Base-by-base conservation (phyloP, 768 basidiomycete genomes). In the Termitomyces sp. region DNA sequence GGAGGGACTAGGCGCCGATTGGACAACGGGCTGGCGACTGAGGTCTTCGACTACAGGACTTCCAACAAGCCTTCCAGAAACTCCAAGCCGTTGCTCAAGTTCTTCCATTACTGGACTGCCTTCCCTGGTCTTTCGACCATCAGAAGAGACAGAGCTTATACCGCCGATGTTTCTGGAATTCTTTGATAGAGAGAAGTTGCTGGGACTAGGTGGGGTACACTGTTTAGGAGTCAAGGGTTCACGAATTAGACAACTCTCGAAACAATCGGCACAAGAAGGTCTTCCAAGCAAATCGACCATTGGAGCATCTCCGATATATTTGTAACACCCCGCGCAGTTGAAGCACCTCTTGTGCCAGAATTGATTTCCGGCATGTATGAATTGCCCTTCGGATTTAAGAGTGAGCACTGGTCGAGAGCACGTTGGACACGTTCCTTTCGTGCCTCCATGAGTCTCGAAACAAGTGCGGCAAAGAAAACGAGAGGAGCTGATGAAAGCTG, bases 301-400 rank as follows among this genome's bases (percentile, higher is more conserved):
- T 0, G 92, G 92, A 2, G 74, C 74, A 63, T 87, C 81, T 8
- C 89, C 86, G 35, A 93, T 86, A 61, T 86, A 81, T 72, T 83
- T 88, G 69, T 75, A 79, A 68, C 92, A 94, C 5, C 83, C 85
- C 16, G 80, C 77, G 67, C 92, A 94, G 62, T 77, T 78, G 73
- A 93, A 94, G 69, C 92, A 94, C 49, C 75, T 79, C 70, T 87
- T 90, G 67, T 94, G 92, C 91, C 92, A 94, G 63, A 85, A 82
- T 47, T 80, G 80, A 46, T 82, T 84, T 5, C 81, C 80, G 5
- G 83, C 84, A 68, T 92, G 86, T 46, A 94, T 78, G 62, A 88
- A 93, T 4, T 82, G 84, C 3, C 92, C 92, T 71, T 93, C 91
- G 3, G 82, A 79, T 68, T 86, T 90, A 46, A 93, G 75, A 20